phyloP scores from a whole-genome alignment of 2,329 filamentous ascomycete species.

The Trichoderma koningii region DNA sequence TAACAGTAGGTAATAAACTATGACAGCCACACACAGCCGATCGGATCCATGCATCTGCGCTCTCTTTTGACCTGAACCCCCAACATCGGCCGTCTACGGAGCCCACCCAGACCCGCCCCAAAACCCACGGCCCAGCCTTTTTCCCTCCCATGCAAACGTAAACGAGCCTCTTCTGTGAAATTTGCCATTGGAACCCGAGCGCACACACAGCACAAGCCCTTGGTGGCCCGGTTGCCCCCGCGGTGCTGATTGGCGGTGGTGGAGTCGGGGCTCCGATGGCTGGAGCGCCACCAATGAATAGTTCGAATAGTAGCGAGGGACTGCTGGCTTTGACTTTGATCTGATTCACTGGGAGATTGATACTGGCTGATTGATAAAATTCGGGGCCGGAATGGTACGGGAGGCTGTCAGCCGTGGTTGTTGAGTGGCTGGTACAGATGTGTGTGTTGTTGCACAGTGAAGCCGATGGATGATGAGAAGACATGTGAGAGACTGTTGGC shows the following conservation, averaged over 20 bases:
- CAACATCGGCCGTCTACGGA: constrained; percentile 27
- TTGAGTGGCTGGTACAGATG: no score
- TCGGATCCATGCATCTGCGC: not conserved
- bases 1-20: not conserved
- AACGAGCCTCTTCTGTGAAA: not conserved
- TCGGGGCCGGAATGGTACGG: no score
- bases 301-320: constrained; percentile 15
- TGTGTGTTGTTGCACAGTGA: no score
- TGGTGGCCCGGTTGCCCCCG: constrained; percentile 3
- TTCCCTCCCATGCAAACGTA: not conserved
- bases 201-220: constrained; percentile 3
- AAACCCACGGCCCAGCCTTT: not conserved
- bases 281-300: constrained; percentile 17
- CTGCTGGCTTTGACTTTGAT: no score
- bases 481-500: no score
- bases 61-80: not conserved
- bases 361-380: constrained; percentile 10
- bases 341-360: no score
- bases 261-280: constrained; percentile 17
- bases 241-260: constrained; percentile 21
- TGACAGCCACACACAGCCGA: constrained; percentile 10
- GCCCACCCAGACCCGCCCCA: constrained; percentile 10
- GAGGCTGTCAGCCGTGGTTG: no score
- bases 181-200: not conserved
- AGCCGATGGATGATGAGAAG: no score